phyloP scores from a whole-genome alignment of 2,329 filamentous ascomycete genomes.

The Sporothrix sp. region DNA sequence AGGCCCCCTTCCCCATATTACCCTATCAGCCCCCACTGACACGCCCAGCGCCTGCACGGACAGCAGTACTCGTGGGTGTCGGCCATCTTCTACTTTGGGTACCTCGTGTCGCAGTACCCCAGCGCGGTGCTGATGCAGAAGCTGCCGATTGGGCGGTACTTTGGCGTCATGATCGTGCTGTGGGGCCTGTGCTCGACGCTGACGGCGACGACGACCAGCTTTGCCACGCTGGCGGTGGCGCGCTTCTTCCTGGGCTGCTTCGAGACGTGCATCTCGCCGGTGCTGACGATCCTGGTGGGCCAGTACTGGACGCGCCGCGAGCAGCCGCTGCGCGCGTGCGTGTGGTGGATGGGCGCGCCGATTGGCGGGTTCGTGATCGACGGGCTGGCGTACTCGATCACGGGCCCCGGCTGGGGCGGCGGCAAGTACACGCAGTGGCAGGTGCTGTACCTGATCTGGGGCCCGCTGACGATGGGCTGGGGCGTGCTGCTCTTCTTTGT shows the following conservation, averaged over 20 bases:
- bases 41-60: conserved; percentile 18
- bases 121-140: conserved; percentile 32
- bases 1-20: background rate
- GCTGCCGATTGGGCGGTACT: conserved; percentile 31
- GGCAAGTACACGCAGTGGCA: conserved; percentile 11
- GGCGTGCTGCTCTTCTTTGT: conserved; percentile 23
- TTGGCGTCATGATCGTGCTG: conserved; percentile 33
- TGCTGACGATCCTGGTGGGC: conserved; percentile 11
- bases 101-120: conserved; percentile 30
- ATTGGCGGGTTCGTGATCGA: conserved; percentile 12
- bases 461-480: conserved; percentile 24
- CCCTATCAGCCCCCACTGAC: background rate
- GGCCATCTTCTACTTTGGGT: conserved; percentile 35
- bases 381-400: conserved; percentile 11
- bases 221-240: conserved; percentile 7
- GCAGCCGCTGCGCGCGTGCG: conserved; percentile 13
- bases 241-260: conserved; percentile 15
- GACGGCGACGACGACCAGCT: conserved; percentile 1
- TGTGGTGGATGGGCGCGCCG: conserved; percentile 13
- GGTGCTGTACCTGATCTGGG: conserved; percentile 27
- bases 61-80: conserved; percentile 35
- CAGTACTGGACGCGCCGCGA: conserved; percentile 15
- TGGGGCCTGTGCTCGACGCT: conserved; percentile 2
- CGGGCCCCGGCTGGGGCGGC: conserved; percentile 6
- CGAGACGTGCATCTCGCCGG: conserved; percentile 13